These are phyloP conservation scores for Coniella vitis DNA, from an alignment of 2,329 filamentous ascomycete species.

Conservation along the genomic window DNA sequence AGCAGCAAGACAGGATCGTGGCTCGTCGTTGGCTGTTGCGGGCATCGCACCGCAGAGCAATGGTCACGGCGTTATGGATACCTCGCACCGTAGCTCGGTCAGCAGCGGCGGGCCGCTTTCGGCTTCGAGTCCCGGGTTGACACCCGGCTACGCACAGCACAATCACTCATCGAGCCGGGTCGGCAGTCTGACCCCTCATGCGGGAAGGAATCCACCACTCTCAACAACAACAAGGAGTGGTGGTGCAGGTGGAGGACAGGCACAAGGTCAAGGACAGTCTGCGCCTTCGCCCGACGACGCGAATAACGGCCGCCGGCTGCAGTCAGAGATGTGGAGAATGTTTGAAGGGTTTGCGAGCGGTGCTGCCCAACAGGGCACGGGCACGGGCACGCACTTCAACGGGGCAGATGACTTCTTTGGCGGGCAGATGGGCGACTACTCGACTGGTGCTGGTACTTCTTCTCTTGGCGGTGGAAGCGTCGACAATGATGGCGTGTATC, in stretches of 20 bases:
- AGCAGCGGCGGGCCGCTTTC: constrained; percentile 9
- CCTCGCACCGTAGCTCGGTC: constrained; percentile 6
- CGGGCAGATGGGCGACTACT: background rate
- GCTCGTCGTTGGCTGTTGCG: constrained; percentile 48
- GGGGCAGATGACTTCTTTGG: constrained; percentile 1
- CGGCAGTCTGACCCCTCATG: constrained; percentile 13
- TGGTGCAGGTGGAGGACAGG: background rate
- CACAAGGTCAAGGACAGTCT: background rate
- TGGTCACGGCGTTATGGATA: background rate
- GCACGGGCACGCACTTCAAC: background rate
- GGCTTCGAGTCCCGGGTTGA: constrained; percentile 8
- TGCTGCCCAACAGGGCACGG: constrained; percentile 5
- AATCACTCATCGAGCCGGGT: constrained; percentile 3
- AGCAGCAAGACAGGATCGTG: constrained; percentile 29
- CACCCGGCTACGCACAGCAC: background rate
- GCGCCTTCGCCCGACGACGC: constrained; percentile 6
- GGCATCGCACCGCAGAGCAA: constrained; percentile 39
- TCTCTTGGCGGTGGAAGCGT: background rate
- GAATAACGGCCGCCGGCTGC: constrained; percentile 42
- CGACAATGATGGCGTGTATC: constrained; percentile 4
- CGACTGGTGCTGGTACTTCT: constrained; percentile 1
- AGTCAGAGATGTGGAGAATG: constrained; percentile 46
- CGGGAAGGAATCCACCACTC: constrained; percentile 1
- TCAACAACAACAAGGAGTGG: background rate
- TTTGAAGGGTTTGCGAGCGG: constrained; percentile 33